Conservation (phyloP, 305 asterid species). For the Fraxinus velutina region DNA sequence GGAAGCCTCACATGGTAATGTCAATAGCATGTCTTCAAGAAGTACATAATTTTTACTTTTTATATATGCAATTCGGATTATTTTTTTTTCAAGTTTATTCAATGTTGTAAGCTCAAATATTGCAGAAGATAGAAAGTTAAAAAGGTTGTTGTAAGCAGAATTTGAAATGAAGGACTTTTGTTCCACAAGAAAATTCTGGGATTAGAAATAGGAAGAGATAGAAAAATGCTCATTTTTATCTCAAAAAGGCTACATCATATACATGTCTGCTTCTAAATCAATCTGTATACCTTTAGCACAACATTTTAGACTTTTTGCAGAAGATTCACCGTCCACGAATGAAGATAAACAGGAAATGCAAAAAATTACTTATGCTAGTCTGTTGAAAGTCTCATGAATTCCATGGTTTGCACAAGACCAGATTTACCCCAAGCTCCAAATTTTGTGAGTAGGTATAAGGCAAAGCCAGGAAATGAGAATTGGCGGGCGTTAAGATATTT, state of each 20-base stretch:
- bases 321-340: neutral
- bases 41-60: neutral
- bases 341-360: neutral
- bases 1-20: constrained; percentile 84
- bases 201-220: neutral
- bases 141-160: neutral
- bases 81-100: neutral
- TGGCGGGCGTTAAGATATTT: neutral
- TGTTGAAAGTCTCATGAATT: neutral
- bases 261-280: neutral
- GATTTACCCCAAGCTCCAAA: neutral
- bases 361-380: neutral
- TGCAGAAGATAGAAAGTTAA: neutral
- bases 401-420: neutral
- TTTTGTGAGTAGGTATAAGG: neutral
- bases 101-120: neutral
- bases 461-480: neutral
- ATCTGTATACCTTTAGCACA: neutral
- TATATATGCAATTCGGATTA: neutral
- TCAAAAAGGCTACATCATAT: neutral
- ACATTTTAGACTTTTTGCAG: neutral
- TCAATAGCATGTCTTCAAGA: neutral
- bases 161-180: neutral
- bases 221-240: neutral
- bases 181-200: neutral